Evolutionary conservation across 768 basidiomycete species (phyloP), one percentile per base, ranked within the genome.

Genomic region (Boletus sp.): DNA sequence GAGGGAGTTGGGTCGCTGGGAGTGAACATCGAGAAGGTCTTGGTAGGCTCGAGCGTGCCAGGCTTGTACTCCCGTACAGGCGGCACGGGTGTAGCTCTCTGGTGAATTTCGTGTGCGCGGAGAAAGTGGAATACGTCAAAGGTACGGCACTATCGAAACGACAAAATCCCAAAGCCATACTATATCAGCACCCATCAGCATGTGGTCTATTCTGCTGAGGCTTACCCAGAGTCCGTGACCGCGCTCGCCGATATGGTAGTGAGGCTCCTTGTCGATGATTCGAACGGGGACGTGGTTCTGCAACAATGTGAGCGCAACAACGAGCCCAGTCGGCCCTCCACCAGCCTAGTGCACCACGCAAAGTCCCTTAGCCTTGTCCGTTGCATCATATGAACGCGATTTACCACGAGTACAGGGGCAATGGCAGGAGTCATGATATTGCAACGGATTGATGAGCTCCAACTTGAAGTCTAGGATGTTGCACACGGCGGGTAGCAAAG

Each of bases 231-330:
- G 59, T 4, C 70, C 77, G 4, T 66, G 67, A 3, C 73, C 74
- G 2, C 78, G 74, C 54, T 77, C 73, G 3, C 77, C 76, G 14
- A 74, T 58, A 15, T 66, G 71, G 9, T 74, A 69, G 0, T 69
- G 51, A 0, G 68, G 60, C 47, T 74, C 75, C 58, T 80, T 80
- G 56, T 84, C 80, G 46, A 84, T 77, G 35, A 85, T 75, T 20
- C 80, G 77, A 9, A 83, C 76, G 8, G 78, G 73, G 15, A 83
- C 67, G 4, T 76, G 74, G 64, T 81, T 80, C 24, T 71, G 71
- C 14, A 78, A 64, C 24, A 77, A 67, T 1, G 67, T 65, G 7
- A 73, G 70, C 5, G 73, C 75, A 24, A 60, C 65, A 32, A 69
- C 64, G 11, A 74, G 66, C 24, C 75, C 73, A 0, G 69, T 52